phyloP scores from a whole-genome alignment of 1,284 basidiomycete species.

The Ustilago lituana region DNA sequence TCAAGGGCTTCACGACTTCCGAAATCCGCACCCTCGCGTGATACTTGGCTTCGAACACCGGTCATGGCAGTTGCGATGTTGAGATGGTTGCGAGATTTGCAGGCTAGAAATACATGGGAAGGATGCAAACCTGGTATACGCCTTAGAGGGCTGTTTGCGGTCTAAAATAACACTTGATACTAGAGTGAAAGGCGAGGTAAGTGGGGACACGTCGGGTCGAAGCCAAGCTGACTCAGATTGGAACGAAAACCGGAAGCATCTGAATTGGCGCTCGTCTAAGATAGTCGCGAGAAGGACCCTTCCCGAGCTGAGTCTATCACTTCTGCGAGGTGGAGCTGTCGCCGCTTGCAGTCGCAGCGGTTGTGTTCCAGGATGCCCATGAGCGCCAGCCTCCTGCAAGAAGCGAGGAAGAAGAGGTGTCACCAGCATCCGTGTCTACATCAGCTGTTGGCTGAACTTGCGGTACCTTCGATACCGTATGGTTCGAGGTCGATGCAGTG shows the following conservation, averaged over 20 bases:
- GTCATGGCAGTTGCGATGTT: too few relatives aligned
- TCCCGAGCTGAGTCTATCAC: too few relatives aligned
- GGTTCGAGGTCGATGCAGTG: not conserved
- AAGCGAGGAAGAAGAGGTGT: conserved; percentile 8
- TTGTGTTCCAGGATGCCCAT: conserved; percentile 33
- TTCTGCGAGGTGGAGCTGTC: conserved; percentile 7
- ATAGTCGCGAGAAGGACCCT: too few relatives aligned
- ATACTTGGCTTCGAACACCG: too few relatives aligned
- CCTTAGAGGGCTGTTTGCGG: conserved; percentile 13
- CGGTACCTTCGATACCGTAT: not conserved
- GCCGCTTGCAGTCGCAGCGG: not conserved
- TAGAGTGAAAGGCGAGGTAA: not conserved
- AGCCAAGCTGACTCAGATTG: too few relatives aligned
- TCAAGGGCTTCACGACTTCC: not conserved
- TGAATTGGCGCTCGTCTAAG: too few relatives aligned
- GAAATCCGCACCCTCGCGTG: not conserved
- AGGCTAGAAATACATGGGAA: conserved; percentile 26
- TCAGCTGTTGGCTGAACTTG: not conserved
- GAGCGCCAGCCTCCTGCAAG: conserved; percentile 30
- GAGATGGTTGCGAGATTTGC: not conserved
- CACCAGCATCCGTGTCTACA: not conserved
- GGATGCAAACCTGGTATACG: conserved; percentile 27
- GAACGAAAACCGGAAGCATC: too few relatives aligned
- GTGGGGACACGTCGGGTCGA: too few relatives aligned
- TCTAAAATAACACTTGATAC: not conserved